Evolutionary conservation across 345 rosid species (phyloP), one percentile per base, ranked within the genome.

Genomic region (Aurinia saxatilis): DNA sequence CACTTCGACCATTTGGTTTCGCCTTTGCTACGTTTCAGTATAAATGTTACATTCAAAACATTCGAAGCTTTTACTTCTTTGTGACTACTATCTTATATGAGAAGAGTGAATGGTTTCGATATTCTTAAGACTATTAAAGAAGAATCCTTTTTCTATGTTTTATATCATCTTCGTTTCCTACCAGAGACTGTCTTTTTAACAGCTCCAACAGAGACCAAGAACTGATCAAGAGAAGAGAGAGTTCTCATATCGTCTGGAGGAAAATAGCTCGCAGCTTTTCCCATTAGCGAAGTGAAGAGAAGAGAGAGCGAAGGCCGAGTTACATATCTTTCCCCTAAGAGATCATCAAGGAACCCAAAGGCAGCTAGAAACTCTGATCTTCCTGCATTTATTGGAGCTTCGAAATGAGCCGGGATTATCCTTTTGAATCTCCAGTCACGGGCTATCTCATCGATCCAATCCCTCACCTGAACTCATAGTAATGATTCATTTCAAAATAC

Each of bases 231-330:
- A 36, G 96, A 88, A 42, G 96, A 91, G 15, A 86, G 69, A 25
- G 95, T 91, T 76, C 80, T 88, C 98, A 91, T 91, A 79, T 91
- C 98, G 50, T 92, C 98, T 0, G 96, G 95, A 30, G 98, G 95
- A 74, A 92, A 92, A 81, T 92, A 88, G 58, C 86, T 85, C 8
- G 95, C 98, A 7, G 98, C 95, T 78, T 87, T 89, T 25, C 98
- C 96, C 86, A 89, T 78, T 4, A 92, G 71, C 15, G 81, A 82
- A 36, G 95, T 30, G 50, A 92, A 80, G 57, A 89, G 74, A 48
- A 85, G 80, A 36, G 93, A 81, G 7, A 92, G 74, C 0, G 93
- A 85, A 57, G 95, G 90, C 30, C 86, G 80, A 23, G 81, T 82
- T 35, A 76, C 70, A 3, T 88, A 86, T 11, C 79, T 81, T 36